Evolutionary conservation across 2,329 filamentous ascomycete species (phyloP).

Genomic region (Microcera coccophila): DNA sequence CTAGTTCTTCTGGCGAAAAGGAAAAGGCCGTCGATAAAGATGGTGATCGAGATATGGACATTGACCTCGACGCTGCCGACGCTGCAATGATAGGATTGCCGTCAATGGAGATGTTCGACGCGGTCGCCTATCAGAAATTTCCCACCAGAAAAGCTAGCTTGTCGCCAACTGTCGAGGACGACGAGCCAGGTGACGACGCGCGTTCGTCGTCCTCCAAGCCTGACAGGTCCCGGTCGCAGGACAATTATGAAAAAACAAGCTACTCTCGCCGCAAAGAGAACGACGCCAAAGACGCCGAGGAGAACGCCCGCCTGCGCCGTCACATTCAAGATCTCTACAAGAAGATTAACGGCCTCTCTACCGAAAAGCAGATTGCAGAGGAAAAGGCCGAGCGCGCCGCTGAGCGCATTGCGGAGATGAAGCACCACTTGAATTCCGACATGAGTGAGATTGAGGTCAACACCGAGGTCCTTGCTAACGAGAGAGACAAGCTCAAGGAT

Average conservation of each 20-base stretch:
- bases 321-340: slow-evolving; percentile 20
- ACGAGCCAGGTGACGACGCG: slow-evolving; percentile 13
- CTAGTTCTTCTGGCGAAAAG: slow-evolving; percentile 4
- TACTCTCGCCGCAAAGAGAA: slow-evolving; percentile 6
- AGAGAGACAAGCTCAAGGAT: slow-evolving; percentile 19
- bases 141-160: slow-evolving; percentile 5
- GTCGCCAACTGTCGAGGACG: slow-evolving; percentile 13
- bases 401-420: slow-evolving; percentile 22
- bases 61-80: slow-evolving; percentile 11
- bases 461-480: slow-evolving; percentile 18
- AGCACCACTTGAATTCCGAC: slow-evolving; percentile 20
- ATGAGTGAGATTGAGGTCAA: slow-evolving; percentile 23
- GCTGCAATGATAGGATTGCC: slow-evolving; percentile 5
- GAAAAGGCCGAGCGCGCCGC: slow-evolving; percentile 27
- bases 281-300: slow-evolving; percentile 10
- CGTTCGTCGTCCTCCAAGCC: neutral
- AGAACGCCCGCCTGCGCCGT: slow-evolving; percentile 14
- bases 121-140: slow-evolving; percentile 8
- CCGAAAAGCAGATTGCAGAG: slow-evolving; percentile 30
- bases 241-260: slow-evolving; percentile 12
- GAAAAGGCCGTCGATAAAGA: slow-evolving; percentile 3
- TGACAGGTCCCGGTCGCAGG: slow-evolving; percentile 8
- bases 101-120: slow-evolving; percentile 14
- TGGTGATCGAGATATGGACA: slow-evolving; percentile 8
- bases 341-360: slow-evolving; percentile 13